Base-by-base conservation (phyloP, 2,329 filamentous ascomycete species). In the Trichoderma hamatum region DNA sequence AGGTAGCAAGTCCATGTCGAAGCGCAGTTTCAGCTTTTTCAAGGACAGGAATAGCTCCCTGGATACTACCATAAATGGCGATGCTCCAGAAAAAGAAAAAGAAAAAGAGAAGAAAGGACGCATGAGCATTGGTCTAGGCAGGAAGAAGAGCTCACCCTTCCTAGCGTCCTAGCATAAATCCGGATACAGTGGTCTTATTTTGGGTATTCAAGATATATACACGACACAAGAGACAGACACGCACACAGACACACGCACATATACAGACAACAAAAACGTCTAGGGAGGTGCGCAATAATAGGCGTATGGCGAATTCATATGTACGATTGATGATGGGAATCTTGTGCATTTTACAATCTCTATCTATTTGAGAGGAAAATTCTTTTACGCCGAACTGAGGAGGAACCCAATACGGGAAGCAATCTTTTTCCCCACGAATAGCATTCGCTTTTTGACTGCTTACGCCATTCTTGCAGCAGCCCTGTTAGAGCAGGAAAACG, bases 1-100 rank as follows among this genome's bases (percentile, higher is more conserved):
- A 67, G 88, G 88, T 11, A 93, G 90, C 78, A 95, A 92, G 82
- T 94, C 92, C 72, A 86, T 97, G 82, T 88, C 92, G 60, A 88
- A 90, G 71, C 93, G 91, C 79, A 91, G 92, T 73, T 90, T 92
- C 75, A 87, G 86, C 36, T 91, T 92, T 75, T 80, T 90, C 46
- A 83, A 87, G 71, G 84, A 87, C 71, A 84, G 81, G 76, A 74
- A 74, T 34, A 69, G 70, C 11, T 34, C 43, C 28, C 32, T 70
- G 36, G 76, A 77, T 66, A 76, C 78, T 63, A 74, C 75, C 54
- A 77, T 81, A 52, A 78, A 75, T 73, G 72, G 72, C 69, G 75
- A 75, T 46, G 70, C 72, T 32, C 62, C 74, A 63, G 80, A 82
- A 54, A 86, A 86, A 66, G 80, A 84, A n/a, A 85, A 82, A 64